These are phyloP conservation scores for Kodamaea sp. DNA, from an alignment of 1,139 yeast genomes.

Conservation along the genomic window DNA sequence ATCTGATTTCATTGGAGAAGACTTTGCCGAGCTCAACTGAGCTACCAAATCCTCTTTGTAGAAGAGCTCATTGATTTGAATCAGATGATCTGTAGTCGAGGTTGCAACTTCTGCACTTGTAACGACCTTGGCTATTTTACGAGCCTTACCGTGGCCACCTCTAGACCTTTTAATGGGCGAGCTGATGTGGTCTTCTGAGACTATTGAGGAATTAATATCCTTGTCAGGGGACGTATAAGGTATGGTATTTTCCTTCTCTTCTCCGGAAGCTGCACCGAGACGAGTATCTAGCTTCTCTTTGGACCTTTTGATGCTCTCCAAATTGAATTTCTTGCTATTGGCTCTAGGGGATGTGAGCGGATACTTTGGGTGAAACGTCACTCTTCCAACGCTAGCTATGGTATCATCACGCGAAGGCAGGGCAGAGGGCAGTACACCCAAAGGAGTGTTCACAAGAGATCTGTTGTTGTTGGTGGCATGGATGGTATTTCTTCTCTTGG, in stretches of 20 bases:
- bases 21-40: conserved; percentile 17
- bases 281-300: conserved; percentile 11
- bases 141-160: conserved; percentile 15
- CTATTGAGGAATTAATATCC: conserved; percentile 5
- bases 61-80: conserved; percentile 26
- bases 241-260: conserved; percentile 22
- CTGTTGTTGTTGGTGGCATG: conserved; percentile 16
- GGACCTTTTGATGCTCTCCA: conserved; percentile 15
- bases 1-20: conserved; percentile 13
- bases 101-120: conserved; percentile 21
- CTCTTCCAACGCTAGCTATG: not conserved
- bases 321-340: conserved; percentile 12
- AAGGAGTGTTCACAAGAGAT: conserved; percentile 14
- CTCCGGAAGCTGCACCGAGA: conserved; percentile 6
- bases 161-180: conserved; percentile 18
- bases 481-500: conserved; percentile 26
- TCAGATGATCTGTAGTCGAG: conserved; percentile 15
- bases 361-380: conserved; percentile 9
- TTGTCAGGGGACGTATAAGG: conserved; percentile 20
- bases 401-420: conserved; percentile 6
- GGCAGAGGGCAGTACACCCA: conserved; percentile 6
- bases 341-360: conserved; percentile 18
- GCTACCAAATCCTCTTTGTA: conserved; percentile 29
- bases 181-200: conserved; percentile 11
- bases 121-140: conserved; percentile 26